Conservation (phyloP, 2,329 filamentous ascomycete species). For the Aspergillus alliaceus region DNA sequence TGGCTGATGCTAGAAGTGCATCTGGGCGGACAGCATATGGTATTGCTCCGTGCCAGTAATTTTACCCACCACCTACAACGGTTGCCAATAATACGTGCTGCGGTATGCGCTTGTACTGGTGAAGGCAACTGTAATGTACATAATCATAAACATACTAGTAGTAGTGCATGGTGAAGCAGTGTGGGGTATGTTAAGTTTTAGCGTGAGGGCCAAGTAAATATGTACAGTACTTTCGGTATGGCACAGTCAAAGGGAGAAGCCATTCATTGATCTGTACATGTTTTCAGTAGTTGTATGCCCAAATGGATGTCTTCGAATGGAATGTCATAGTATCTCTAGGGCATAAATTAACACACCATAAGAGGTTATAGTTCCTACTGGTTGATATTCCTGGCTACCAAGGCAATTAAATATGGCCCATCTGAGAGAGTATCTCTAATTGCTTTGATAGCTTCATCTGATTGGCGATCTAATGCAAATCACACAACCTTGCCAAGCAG, state of each 20-base stretch:
- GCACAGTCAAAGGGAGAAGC: too few relatives aligned
- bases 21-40: constrained; percentile 17
- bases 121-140: background rate
- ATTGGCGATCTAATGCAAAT: background rate
- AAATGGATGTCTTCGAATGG: background rate
- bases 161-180: constrained; percentile 13
- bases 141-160: background rate
- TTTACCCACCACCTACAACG: constrained; percentile 15
- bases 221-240: background rate
- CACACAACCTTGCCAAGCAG: constrained; percentile 3
- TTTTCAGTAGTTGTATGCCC: background rate
- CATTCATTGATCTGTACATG: background rate
- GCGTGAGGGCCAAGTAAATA: background rate
- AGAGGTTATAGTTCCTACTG: too few relatives aligned
- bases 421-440: background rate
- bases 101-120: constrained; percentile 13
- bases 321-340: background rate
- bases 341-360: background rate
- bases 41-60: constrained; percentile 25
- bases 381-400: too few relatives aligned
- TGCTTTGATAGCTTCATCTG: constrained; percentile 1
- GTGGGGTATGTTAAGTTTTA: constrained; percentile 23
- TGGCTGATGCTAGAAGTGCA: constrained; percentile 2
- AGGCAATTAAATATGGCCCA: too few relatives aligned
- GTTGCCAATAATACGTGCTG: constrained; percentile 19